Percentiles rank a stretch among this genome's conserved stretches.
phyloP scores from a whole-genome alignment of 768 basidiomycete genomes.

The Saitozyma sp. region DNA sequence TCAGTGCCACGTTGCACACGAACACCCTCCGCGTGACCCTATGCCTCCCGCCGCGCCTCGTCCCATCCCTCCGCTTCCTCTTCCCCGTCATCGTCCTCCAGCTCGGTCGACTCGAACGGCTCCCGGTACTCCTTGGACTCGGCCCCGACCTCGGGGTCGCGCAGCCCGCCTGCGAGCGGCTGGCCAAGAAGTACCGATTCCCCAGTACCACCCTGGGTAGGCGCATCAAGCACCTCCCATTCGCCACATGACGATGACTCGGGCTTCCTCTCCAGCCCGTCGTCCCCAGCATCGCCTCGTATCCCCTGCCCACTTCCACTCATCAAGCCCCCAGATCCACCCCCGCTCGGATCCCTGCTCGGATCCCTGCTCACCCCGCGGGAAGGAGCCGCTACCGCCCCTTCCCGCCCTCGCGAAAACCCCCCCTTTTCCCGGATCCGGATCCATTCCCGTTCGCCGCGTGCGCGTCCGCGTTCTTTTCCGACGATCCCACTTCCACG shows the following conservation, averaged over 20 bases:
- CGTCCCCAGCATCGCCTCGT: constrained; percentile 3
- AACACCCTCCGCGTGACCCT: not conserved
- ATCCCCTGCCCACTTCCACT: not conserved
- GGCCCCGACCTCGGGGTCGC: constrained; percentile 1
- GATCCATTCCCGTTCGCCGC: constrained; percentile 9
- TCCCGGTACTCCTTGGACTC: not conserved
- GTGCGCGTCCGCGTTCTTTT: constrained; percentile 8
- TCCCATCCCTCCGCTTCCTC: constrained; percentile 29
- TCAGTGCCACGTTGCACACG: not conserved
- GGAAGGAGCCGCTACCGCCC: constrained; percentile 14
- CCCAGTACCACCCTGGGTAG: not conserved
- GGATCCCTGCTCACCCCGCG: constrained; percentile 8
- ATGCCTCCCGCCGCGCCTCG: constrained; percentile 25
- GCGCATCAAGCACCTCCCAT: constrained; percentile 28
- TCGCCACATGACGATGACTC: constrained; percentile 11
- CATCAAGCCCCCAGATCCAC: not conserved
- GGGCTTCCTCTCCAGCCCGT: not conserved
- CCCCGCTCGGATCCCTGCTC: not conserved
- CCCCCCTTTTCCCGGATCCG: constrained; percentile 15
- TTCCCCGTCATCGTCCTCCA: constrained; percentile 9
- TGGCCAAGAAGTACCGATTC: not conserved
- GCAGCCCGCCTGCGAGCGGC: not conserved
- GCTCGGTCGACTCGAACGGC: constrained; percentile 3
- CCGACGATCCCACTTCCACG: not conserved
- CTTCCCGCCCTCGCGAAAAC: constrained; percentile 45